Conservation (phyloP, 164 flowering plant genomes). For the Buxus sempervirens region DNA sequence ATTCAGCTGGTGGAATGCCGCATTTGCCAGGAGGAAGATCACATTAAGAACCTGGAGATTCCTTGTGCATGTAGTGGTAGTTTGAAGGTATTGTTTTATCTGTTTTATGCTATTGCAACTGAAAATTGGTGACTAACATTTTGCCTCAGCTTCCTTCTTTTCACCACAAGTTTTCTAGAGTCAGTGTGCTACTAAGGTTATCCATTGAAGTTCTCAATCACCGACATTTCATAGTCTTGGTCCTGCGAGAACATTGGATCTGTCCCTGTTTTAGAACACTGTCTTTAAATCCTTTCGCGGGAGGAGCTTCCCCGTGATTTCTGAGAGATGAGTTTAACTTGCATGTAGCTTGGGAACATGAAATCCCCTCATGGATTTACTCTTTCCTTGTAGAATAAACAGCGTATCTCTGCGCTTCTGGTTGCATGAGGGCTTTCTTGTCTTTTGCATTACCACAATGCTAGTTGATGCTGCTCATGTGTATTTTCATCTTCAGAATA, state of each 20-base stretch:
- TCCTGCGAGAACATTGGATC: too few species aligned
- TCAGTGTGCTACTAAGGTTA: not conserved
- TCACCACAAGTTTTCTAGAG: not conserved
- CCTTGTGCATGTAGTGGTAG: slow-evolving; percentile 81
- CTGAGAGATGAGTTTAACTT: too few species aligned
- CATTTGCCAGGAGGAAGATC: slow-evolving; percentile 78
- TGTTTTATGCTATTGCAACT: not conserved
- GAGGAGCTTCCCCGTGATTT: too few species aligned
- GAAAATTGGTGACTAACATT: not conserved
- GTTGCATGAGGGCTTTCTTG: not conserved
- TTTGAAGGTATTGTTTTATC: slow-evolving; percentile 43
- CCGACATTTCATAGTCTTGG: too few species aligned
- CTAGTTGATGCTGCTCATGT: not conserved
- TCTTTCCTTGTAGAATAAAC: slow-evolving; percentile 41
- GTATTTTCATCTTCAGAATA: not conserved
- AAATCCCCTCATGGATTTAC: slow-evolving; percentile 23
- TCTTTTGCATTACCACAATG: not conserved
- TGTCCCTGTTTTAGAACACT: too few species aligned
- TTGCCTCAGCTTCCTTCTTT: not conserved
- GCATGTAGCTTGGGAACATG: too few species aligned
- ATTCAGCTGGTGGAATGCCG: slow-evolving; percentile 59
- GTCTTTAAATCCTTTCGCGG: too few species aligned
- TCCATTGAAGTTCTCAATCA: not conserved
- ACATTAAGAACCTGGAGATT: slow-evolving; percentile 40
- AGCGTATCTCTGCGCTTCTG: slow-evolving; percentile 22